These are phyloP conservation scores for Hyaloscypha bicolor DNA, from an alignment of 495 filamentous ascomycete genomes.

Conservation along the genomic window DNA sequence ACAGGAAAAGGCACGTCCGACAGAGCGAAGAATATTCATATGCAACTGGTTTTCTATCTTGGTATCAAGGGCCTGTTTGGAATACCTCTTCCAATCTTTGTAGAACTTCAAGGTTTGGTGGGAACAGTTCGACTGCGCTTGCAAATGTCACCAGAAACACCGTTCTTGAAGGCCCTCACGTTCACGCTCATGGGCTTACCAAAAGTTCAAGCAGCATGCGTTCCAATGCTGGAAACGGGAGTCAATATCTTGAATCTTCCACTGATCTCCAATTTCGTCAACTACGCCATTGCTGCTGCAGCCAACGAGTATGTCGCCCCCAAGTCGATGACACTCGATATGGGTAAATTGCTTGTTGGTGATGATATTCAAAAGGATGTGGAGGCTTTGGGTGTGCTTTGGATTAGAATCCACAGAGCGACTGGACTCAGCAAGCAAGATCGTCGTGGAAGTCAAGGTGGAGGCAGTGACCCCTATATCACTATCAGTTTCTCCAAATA, in stretches of 20 bases:
- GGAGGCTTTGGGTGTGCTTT: conserved; percentile 81
- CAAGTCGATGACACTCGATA: conserved; percentile 92
- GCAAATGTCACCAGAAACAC: conserved; percentile 83
- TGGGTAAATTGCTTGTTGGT: conserved; percentile 85
- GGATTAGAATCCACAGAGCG: conserved; percentile 88
- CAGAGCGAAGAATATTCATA: conserved; percentile 92
- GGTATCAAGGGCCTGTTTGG: conserved; percentile 86
- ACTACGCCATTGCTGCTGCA: conserved; percentile 89
- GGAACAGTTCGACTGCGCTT: conserved; percentile 83
- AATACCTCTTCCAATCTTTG: conserved; percentile 55
- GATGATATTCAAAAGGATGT: conserved; percentile 91
- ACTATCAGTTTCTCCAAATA: conserved; percentile 75
- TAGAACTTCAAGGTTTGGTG: conserved; percentile 82
- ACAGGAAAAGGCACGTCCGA: conserved; percentile 65
- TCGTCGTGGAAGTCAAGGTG: conserved; percentile 74
- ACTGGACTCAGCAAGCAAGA: conserved; percentile 91
- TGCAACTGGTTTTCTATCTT: conserved; percentile 90
- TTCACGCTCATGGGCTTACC: conserved; percentile 93
- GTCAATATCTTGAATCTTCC: conserved; percentile 93
- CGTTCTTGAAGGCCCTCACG: conserved; percentile 88
- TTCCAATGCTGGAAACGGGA: conserved; percentile 85
- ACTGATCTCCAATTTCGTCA: conserved; percentile 93
- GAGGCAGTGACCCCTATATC: conserved; percentile 94
- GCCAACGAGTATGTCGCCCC: conserved; percentile 91
- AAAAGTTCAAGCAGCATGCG: conserved; percentile 86